Percentiles rank a stretch among this genome's conserved stretches.
These are phyloP conservation scores for Bjerkandera adusta DNA, from an alignment of 1,284 basidiomycete genomes.

Conservation along the genomic window DNA sequence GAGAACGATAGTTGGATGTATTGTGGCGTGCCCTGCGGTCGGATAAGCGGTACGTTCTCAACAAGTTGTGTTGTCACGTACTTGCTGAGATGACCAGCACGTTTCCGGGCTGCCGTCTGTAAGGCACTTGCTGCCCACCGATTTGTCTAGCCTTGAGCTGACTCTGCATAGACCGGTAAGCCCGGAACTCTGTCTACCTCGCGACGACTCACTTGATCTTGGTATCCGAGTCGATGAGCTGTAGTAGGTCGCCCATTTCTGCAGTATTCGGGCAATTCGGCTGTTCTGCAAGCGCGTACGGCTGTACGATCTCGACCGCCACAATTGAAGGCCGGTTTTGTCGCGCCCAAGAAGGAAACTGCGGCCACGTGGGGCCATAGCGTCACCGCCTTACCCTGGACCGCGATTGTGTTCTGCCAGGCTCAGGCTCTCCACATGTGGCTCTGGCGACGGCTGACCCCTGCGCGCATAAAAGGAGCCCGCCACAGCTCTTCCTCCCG, in stretches of 20 bases:
- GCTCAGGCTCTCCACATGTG: too few relatives aligned
- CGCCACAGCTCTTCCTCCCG: too few relatives aligned
- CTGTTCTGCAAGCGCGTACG: too few relatives aligned
- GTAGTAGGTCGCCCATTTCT: constrained; percentile 10
- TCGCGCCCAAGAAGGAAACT: too few relatives aligned
- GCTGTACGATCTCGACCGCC: too few relatives aligned
- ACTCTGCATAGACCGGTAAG: constrained; percentile 47
- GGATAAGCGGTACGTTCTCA: background rate
- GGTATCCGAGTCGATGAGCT: constrained; percentile 18
- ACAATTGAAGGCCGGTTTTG: too few relatives aligned
- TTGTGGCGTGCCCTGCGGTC: constrained; percentile 66
- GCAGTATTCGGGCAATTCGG: too few relatives aligned
- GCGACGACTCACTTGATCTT: constrained; percentile 21
- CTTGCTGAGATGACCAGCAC: constrained; percentile 83
- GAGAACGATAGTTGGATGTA: constrained; percentile 64
- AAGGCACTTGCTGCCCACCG: constrained; percentile 68
- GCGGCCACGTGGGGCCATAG: too few relatives aligned
- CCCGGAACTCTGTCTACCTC: background rate
- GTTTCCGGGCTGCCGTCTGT: constrained; percentile 73
- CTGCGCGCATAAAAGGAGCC: too few relatives aligned
- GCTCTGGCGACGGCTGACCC: too few relatives aligned
- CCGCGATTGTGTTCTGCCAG: too few relatives aligned
- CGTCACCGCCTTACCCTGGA: too few relatives aligned
- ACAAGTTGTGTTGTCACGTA: constrained; percentile 21
- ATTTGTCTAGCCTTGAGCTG: constrained; percentile 81